Evolutionary conservation across 306 rosid genomes (phyloP).

Genomic region (Ormosia semicastrata): DNA sequence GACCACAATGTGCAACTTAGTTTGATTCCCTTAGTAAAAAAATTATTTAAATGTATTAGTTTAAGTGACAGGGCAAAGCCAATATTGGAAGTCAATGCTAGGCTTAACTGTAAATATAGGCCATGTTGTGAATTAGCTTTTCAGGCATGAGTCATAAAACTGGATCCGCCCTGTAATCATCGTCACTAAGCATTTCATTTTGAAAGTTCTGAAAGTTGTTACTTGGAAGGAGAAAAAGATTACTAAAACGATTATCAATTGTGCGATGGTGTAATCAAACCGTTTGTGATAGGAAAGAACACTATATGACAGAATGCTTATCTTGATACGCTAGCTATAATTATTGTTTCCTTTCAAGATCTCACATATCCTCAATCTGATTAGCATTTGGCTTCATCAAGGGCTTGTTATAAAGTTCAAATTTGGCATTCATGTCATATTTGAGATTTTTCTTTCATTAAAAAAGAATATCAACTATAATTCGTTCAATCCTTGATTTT

Average conservation of each 20-base stretch:
- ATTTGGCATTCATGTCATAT: background rate
- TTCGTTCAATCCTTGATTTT: background rate
- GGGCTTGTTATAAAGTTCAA: background rate
- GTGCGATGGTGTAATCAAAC: background rate
- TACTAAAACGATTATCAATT: background rate
- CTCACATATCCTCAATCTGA: too few relatives aligned
- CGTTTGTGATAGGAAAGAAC: background rate
- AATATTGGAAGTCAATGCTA: background rate
- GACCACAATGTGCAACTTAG: background rate
- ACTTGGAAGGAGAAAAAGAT: background rate
- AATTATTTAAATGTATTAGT: background rate
- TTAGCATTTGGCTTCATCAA: background rate
- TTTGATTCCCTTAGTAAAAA: background rate
- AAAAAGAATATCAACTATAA: background rate
- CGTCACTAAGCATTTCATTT: background rate
- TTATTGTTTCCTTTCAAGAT: background rate
- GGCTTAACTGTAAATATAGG: background rate
- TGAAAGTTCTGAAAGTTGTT: background rate
- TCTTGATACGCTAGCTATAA: background rate
- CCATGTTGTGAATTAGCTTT: constrained; percentile 7
- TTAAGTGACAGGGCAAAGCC: background rate
- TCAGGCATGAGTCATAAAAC: background rate
- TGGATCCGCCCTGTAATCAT: background rate
- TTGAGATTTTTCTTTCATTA: background rate
- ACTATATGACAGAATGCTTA: background rate